These are phyloP conservation scores for Skeletonema tropicum DNA, from an alignment of 108 stramenopile genomes.

Conservation along the genomic window DNA sequence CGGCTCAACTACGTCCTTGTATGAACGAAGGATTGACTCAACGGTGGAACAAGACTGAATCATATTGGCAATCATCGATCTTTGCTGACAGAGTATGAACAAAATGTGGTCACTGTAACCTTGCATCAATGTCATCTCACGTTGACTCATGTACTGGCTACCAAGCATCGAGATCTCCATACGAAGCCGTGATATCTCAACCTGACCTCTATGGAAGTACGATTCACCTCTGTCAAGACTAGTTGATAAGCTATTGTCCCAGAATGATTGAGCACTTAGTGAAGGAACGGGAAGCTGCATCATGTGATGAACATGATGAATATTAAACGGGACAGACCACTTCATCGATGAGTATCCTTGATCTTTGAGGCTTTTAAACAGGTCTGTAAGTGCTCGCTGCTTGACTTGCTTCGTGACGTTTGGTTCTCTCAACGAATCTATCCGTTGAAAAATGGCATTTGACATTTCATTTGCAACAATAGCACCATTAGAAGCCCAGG, in stretches of 20 bases:
- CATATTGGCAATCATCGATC: conserved; percentile 47
- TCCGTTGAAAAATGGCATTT: conserved; percentile 85
- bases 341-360: conserved; percentile 74
- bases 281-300: conserved; percentile 70
- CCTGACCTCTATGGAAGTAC: conserved; percentile 67
- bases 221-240: conserved; percentile 60
- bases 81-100: conserved; percentile 58
- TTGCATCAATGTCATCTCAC: conserved; percentile 77
- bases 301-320: conserved; percentile 62
- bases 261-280: not conserved
- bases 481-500: conserved; percentile 51
- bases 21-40: conserved; percentile 28
- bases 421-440: conserved; percentile 65
- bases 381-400: conserved; percentile 89
- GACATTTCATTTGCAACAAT: conserved; percentile 57
- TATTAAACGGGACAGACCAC: conserved; percentile 71
- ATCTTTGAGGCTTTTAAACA: conserved; percentile 83
- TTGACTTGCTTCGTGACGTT: conserved; percentile 90
- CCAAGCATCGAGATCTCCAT: conserved; percentile 73
- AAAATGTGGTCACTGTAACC: conserved; percentile 66
- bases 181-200: conserved; percentile 66
- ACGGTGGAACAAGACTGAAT: conserved; percentile 32
- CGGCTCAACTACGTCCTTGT: conserved; percentile 27
- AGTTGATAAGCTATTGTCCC: not conserved
- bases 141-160: conserved; percentile 76